These are phyloP conservation scores for Cryphonectria japonica DNA, from an alignment of 2,329 filamentous ascomycete genomes.

Conservation along the genomic window DNA sequence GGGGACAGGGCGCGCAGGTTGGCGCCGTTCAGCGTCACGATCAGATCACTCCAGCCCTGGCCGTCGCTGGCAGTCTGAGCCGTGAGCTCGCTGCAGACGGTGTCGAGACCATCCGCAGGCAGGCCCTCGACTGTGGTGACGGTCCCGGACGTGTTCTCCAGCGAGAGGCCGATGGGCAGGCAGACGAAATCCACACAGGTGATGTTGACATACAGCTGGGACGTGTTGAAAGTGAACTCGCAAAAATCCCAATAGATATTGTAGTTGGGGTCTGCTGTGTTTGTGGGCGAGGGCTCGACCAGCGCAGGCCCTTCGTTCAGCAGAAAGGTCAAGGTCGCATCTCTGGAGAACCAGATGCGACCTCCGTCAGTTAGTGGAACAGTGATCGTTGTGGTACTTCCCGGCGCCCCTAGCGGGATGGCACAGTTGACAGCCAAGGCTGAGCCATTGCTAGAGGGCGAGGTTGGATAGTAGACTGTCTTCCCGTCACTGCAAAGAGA, in stretches of 20 bases:
- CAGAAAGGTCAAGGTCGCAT: constrained; percentile 65
- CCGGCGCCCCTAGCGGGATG: constrained; percentile 66
- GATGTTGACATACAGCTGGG: constrained; percentile 69
- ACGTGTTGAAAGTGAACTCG: constrained; percentile 68
- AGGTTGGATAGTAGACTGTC: constrained; percentile 66
- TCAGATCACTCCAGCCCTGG: constrained; percentile 56
- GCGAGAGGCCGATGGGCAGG: constrained; percentile 62
- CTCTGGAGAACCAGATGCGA: constrained; percentile 72
- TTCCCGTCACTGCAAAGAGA: constrained; percentile 54
- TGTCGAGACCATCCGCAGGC: constrained; percentile 49
- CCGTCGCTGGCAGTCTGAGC: constrained; percentile 51
- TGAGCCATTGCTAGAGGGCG: constrained; percentile 54
- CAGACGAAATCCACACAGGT: constrained; percentile 76
- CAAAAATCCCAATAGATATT: constrained; percentile 67
- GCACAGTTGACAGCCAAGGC: constrained; percentile 61
- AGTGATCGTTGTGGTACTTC: constrained; percentile 61
- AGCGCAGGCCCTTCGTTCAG: constrained; percentile 71
- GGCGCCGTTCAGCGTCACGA: constrained; percentile 44
- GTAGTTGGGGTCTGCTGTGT: constrained; percentile 66
- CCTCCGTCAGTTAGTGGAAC: constrained; percentile 73
- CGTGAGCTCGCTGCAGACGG: constrained; percentile 49
- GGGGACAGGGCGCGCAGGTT: constrained; percentile 58
- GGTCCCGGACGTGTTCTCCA: constrained; percentile 51
- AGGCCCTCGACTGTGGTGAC: constrained; percentile 55
- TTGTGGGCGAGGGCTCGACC: constrained; percentile 75